phyloP scores from a whole-genome alignment of 1,284 basidiomycete genomes.

The Vanrija sp. region DNA sequence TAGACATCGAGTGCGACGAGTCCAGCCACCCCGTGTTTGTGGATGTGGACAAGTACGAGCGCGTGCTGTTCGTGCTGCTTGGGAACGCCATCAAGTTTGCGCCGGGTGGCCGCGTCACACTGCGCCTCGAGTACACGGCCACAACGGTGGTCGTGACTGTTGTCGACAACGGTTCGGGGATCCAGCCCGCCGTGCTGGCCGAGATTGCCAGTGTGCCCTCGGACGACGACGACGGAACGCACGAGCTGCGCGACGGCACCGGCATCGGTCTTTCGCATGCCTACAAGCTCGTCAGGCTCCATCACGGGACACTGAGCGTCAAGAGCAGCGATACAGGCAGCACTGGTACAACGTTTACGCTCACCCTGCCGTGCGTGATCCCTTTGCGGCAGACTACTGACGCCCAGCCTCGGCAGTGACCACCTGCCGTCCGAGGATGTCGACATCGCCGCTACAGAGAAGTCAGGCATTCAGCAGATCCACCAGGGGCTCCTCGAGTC shows the following conservation, averaged over 20 bases:
- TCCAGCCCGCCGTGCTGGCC: constrained; percentile 40
- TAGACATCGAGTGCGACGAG: constrained; percentile 45
- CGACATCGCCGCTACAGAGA: constrained; percentile 5
- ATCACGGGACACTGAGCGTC: too few relatives aligned
- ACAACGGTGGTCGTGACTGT: constrained; percentile 37
- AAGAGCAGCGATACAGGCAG: too few relatives aligned
- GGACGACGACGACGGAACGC: too few relatives aligned
- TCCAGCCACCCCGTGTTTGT: constrained; percentile 39
- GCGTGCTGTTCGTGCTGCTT: constrained; percentile 49
- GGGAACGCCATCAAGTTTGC: constrained; percentile 49
- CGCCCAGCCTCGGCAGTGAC: constrained; percentile 28
- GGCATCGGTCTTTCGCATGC: constrained; percentile 37
- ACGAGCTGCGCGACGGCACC: constrained; percentile 48
- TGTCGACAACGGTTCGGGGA: constrained; percentile 50
- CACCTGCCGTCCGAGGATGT: constrained; percentile 40
- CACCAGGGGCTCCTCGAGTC: too few relatives aligned
- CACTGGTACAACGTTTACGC: constrained; percentile 11
- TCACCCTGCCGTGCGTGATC: constrained; percentile 27
- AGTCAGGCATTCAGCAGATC: too few relatives aligned
- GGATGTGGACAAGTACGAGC: constrained; percentile 50
- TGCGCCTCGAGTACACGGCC: constrained; percentile 26
- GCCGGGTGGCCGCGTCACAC: constrained; percentile 14
- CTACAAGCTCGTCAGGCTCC: too few relatives aligned
- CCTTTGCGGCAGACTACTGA: not conserved
- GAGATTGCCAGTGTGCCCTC: constrained; percentile 23